Evolutionary conservation across 2,329 filamentous ascomycete genomes (phyloP).

Genomic region (Aspergillus calidoustus): DNA sequence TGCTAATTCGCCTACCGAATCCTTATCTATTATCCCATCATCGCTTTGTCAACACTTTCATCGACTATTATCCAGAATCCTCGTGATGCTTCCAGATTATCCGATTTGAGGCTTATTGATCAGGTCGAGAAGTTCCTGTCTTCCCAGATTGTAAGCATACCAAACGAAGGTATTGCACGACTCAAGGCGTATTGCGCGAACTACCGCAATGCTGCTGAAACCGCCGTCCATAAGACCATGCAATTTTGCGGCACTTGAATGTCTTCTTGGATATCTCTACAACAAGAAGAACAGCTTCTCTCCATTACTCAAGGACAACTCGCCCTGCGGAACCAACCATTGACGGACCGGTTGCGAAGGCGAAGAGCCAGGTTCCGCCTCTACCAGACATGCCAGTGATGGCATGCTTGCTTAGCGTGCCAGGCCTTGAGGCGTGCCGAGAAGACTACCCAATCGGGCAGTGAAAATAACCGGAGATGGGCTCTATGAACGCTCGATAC

Average conservation of each 20-base stretch:
- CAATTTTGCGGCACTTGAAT: slow-evolving; percentile 4
- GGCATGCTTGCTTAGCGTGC: background rate
- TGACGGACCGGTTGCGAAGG: background rate
- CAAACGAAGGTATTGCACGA: slow-evolving; percentile 17
- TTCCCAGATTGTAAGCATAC: slow-evolving; percentile 8
- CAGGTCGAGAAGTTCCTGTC: slow-evolving; percentile 22
- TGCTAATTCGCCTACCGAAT: slow-evolving; percentile 11
- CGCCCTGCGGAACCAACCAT: background rate
- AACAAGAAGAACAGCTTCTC: background rate
- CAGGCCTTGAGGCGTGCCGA: no score
- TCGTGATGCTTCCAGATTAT: slow-evolving; percentile 13
- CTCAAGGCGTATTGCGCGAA: slow-evolving; percentile 22
- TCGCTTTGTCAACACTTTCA: slow-evolving; percentile 23
- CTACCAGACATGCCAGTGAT: background rate
- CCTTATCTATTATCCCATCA: slow-evolving; percentile 23
- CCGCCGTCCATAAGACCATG: slow-evolving; percentile 11
- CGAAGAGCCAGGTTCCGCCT: background rate
- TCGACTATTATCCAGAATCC: slow-evolving; percentile 24
- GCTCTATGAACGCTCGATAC: background rate
- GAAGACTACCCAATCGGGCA: background rate
- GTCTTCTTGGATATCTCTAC: background rate
- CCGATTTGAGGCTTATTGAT: slow-evolving; percentile 20
- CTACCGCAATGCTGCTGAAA: slow-evolving; percentile 21
- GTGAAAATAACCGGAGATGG: background rate
- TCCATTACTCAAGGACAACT: background rate